Evolutionary conservation across 192 early-diverging fungal species (phyloP).

Genomic region (Umbelopsis ramanniana): DNA sequence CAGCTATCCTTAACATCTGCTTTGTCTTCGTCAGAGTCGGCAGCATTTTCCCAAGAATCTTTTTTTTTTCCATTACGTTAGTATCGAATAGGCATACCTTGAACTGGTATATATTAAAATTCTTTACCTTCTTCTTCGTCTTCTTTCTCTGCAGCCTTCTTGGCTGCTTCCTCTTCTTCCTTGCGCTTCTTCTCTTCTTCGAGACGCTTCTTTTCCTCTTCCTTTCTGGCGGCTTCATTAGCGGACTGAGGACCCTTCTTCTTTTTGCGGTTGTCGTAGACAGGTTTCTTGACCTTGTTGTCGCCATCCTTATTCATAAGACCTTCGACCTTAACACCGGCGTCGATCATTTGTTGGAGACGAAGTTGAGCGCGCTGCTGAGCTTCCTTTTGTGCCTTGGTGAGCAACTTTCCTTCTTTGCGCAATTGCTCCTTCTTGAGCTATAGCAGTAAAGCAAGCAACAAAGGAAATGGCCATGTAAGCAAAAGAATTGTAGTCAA

Average conservation of each 20-base stretch:
- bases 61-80: neutral
- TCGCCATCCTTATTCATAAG: slow-evolving; percentile 50
- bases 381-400: slow-evolving; percentile 90
- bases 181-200: slow-evolving; percentile 37
- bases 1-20: slow-evolving; percentile 33
- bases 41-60: slow-evolving; percentile 44
- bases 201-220: slow-evolving; percentile 41
- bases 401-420: slow-evolving; percentile 91
- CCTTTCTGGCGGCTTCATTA: slow-evolving; percentile 26
- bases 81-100: neutral
- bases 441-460: slow-evolving; percentile 37
- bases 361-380: slow-evolving; percentile 70
- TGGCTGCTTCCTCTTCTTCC: slow-evolving; percentile 44
- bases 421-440: slow-evolving; percentile 86
- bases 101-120: neutral
- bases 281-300: slow-evolving; percentile 67
- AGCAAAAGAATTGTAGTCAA: neutral
- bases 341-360: slow-evolving; percentile 77
- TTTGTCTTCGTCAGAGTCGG: slow-evolving; percentile 52
- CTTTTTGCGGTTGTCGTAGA: slow-evolving; percentile 75
- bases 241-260: slow-evolving; percentile 53
- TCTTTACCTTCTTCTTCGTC: slow-evolving; percentile 28
- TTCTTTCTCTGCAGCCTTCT: slow-evolving; percentile 47
- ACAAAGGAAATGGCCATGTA: no score
- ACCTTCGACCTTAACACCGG: slow-evolving; percentile 80